Evolutionary conservation across 768 basidiomycete species (phyloP).

Genomic region (Naganishia friedmannii): DNA sequence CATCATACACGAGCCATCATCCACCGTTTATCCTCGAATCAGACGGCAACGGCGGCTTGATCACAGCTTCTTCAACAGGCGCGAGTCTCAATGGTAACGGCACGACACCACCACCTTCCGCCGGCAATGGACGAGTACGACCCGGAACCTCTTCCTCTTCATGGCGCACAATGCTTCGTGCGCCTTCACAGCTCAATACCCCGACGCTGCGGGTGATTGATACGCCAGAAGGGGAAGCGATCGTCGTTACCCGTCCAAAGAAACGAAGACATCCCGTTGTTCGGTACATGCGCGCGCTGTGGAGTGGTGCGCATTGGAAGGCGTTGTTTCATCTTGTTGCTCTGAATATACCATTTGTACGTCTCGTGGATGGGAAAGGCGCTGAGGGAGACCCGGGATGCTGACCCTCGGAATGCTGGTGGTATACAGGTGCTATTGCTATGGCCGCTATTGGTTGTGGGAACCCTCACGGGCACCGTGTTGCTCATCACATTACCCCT

Average conservation of each 20-base stretch:
- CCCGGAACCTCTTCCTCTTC: neutral
- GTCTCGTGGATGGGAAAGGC: slow-evolving; percentile 17
- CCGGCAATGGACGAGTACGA: neutral
- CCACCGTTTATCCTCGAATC: slow-evolving; percentile 9
- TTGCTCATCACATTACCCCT: slow-evolving; percentile 49
- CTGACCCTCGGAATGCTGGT: neutral
- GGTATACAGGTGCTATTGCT: slow-evolving; percentile 42
- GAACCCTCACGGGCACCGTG: slow-evolving; percentile 49
- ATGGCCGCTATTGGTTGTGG: slow-evolving; percentile 49
- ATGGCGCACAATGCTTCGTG: slow-evolving; percentile 31
- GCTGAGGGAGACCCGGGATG: neutral
- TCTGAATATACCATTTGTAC: slow-evolving; percentile 50
- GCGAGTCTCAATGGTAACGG: neutral
- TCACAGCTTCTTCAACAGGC: neutral
- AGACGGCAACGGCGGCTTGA: neutral
- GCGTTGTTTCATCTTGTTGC: slow-evolving; percentile 44
- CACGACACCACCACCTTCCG: neutral
- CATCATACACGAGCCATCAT: slow-evolving; percentile 1
- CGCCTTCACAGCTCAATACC: slow-evolving; percentile 22
- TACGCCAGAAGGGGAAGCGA: slow-evolving; percentile 28
- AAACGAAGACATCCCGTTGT: slow-evolving; percentile 32
- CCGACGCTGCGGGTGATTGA: slow-evolving; percentile 23
- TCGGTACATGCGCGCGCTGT: slow-evolving; percentile 42
- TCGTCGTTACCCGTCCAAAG: slow-evolving; percentile 27
- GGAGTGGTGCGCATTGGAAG: slow-evolving; percentile 41